These are phyloP conservation scores for Potentilla sterilis DNA, from an alignment of 306 rosid species.

Conservation along the genomic window DNA sequence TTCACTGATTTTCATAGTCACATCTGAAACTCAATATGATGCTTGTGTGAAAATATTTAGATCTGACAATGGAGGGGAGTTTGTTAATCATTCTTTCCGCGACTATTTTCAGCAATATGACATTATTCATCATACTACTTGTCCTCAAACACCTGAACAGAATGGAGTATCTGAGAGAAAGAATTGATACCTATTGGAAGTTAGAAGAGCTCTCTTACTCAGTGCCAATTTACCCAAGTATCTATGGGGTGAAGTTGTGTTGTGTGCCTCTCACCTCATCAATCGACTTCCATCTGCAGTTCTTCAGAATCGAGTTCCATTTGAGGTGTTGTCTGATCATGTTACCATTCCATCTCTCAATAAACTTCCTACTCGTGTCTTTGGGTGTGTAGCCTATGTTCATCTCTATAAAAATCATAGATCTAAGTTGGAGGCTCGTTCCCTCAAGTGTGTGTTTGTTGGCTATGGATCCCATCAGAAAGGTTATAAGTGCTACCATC, in stretches of 20 bases:
- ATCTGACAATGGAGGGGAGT: background rate
- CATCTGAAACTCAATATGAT: no score
- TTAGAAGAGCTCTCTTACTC: background rate
- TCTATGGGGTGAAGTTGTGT: background rate
- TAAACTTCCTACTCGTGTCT: no score
- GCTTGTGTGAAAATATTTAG: background rate
- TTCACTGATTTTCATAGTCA: background rate
- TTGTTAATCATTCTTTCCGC: background rate
- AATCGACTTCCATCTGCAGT: no score
- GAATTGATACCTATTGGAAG: background rate
- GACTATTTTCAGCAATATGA: background rate
- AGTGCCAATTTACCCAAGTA: background rate
- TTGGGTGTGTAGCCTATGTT: no score
- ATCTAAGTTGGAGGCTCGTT: no score
- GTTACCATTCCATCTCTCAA: no score
- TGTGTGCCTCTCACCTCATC: background rate
- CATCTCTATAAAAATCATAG: no score
- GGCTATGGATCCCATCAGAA: no score
- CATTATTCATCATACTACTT: background rate
- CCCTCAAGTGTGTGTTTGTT: no score
- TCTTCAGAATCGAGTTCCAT: background rate
- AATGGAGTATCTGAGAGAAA: background rate
- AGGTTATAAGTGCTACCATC: no score
- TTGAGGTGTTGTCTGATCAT: background rate
- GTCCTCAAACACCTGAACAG: background rate